phyloP scores from a whole-genome alignment of 768 basidiomycete genomes.

The Kwoniella europaea region DNA sequence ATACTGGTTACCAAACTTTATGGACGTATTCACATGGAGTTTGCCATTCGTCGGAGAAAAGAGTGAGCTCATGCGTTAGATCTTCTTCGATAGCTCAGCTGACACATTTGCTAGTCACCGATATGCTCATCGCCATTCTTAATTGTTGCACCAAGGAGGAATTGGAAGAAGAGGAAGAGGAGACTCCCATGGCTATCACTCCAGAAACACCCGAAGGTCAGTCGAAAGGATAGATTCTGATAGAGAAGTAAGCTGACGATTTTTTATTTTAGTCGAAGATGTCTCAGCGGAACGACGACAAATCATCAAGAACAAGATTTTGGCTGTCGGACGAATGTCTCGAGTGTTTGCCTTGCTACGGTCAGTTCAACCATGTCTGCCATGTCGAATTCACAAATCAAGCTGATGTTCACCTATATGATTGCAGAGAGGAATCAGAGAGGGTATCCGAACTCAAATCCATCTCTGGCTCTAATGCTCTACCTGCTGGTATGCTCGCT shows the following conservation, averaged over 20 bases:
- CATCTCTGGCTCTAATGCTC: slow-evolving; percentile 70
- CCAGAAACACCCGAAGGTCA: slow-evolving; percentile 45
- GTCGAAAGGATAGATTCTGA: background rate
- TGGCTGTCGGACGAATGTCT: slow-evolving; percentile 95
- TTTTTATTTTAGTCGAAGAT: slow-evolving; percentile 35
- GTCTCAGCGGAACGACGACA: slow-evolving; percentile 71
- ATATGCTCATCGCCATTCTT: slow-evolving; percentile 96
- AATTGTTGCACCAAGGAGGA: slow-evolving; percentile 97
- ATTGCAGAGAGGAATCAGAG: slow-evolving; percentile 89
- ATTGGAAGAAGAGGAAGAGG: slow-evolving; percentile 80
- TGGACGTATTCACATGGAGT: slow-evolving; percentile 99
- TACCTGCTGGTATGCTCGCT: slow-evolving; percentile 83
- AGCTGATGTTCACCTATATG: slow-evolving; percentile 2
- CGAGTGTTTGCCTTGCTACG: slow-evolving; percentile 93
- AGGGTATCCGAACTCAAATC: slow-evolving; percentile 95
- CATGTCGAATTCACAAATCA: background rate
- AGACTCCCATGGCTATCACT: slow-evolving; percentile 56
- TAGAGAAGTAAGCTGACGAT: slow-evolving; percentile 31
- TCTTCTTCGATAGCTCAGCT: background rate
- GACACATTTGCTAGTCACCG: slow-evolving; percentile 71
- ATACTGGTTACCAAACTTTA: slow-evolving; percentile 99
- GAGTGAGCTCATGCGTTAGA: slow-evolving; percentile 65
- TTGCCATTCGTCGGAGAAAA: slow-evolving; percentile 98
- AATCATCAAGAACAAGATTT: slow-evolving; percentile 97
- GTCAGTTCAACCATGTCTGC: slow-evolving; percentile 61